Evolutionary conservation across 1,139 yeast species (phyloP).

Genomic region (Magnusiomyces paraingens): DNA sequence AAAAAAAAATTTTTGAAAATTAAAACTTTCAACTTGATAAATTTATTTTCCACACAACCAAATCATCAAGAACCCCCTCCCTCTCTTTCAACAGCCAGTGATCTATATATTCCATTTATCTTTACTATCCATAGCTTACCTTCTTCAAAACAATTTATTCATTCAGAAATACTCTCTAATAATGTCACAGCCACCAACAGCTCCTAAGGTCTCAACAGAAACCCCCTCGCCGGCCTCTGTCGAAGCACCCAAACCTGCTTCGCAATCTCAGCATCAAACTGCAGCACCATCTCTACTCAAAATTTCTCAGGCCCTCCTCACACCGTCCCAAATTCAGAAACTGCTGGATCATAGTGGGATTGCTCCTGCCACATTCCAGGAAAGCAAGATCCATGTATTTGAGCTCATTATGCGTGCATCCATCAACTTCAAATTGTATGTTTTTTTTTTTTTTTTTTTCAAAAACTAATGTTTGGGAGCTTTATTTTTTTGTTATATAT

Average conservation of each 20-base stretch:
- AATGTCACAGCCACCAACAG: not conserved
- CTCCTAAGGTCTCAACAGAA: not conserved
- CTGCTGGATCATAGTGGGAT: constrained; percentile 3
- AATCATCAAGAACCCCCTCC: too few species aligned
- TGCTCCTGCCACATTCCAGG: not conserved
- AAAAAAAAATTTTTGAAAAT: too few species aligned
- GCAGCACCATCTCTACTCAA: constrained; percentile 7
- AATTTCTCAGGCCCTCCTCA: constrained; percentile 7
- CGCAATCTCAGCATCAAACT: not conserved
- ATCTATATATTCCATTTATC: too few species aligned
- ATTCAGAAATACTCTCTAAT: too few species aligned
- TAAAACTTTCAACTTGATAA: too few species aligned
- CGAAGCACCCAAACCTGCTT: not conserved
- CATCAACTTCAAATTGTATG: constrained; percentile 21
- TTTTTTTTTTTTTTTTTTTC: not conserved
- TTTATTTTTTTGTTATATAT: not conserved
- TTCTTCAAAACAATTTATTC: too few species aligned
- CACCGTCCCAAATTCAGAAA: constrained; percentile 2
- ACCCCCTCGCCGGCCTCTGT: not conserved
- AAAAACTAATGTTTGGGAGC: not conserved
- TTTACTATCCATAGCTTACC: too few species aligned
- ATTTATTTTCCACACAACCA: too few species aligned
- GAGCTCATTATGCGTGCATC: constrained; percentile 1
- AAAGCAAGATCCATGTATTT: not conserved
- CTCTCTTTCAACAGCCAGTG: too few species aligned